A percentile compares a stretch with the other conserved stretches of the same genome.
phyloP scores from a whole-genome alignment of 805 yeast species.

The Komagataella mondaviorum region DNA sequence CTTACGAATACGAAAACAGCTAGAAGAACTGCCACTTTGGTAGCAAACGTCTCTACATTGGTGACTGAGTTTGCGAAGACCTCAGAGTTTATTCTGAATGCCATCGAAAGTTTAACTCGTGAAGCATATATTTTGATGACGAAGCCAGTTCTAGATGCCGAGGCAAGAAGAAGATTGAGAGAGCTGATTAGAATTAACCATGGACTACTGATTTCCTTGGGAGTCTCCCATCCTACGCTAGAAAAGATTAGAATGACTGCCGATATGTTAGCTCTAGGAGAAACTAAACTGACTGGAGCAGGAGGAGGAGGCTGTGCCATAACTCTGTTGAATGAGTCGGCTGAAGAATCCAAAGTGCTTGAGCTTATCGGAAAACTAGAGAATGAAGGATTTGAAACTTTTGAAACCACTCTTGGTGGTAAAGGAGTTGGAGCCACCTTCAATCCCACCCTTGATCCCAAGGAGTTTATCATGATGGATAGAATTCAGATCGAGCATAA shows the following conservation, averaged over 20 bases:
- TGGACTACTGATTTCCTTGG: constrained; percentile 71
- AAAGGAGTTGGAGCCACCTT: constrained; percentile 55
- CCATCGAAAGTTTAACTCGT: constrained; percentile 62
- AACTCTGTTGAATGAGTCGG: constrained; percentile 43
- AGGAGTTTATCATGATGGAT: neutral
- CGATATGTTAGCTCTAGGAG: constrained; percentile 55
- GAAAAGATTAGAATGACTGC: constrained; percentile 62
- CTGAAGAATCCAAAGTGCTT: constrained; percentile 20
- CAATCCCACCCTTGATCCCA: neutral
- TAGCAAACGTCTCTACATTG: constrained; percentile 56
- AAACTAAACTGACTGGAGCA: constrained; percentile 93
- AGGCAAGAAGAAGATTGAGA: constrained; percentile 28
- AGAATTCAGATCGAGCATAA: neutral
- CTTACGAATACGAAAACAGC: constrained; percentile 83
- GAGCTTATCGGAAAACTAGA: constrained; percentile 23
- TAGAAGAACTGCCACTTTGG: constrained; percentile 74
- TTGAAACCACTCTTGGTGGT: constrained; percentile 77
- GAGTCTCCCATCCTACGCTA: constrained; percentile 88
- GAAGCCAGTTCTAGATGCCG: constrained; percentile 30
- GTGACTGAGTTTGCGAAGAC: constrained; percentile 40
- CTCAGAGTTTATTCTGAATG: constrained; percentile 44
- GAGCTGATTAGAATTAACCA: constrained; percentile 74
- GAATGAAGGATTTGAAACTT: constrained; percentile 52
- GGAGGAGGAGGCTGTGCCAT: constrained; percentile 99
- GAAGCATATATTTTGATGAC: constrained; percentile 60